A percentile compares a stretch with the other conserved stretches of the same genome.
These are phyloP conservation scores for Nothophoma quercina DNA, from an alignment of 2,329 filamentous ascomycete genomes.

Conservation along the genomic window DNA sequence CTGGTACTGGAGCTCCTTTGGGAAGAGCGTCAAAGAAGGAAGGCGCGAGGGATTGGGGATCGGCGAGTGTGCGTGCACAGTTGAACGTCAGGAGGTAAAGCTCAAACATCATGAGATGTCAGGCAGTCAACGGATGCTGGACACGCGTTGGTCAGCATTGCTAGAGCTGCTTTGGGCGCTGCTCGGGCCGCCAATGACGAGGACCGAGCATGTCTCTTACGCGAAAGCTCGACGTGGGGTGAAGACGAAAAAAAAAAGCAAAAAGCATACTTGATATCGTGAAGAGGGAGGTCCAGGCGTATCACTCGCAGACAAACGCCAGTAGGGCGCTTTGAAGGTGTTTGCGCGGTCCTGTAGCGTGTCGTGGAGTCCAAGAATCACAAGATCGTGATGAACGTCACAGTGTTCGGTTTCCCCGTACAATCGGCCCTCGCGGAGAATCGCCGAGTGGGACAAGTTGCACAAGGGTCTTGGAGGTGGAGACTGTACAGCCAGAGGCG, in stretches of 20 bases:
- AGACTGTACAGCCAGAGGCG: slow-evolving; percentile 25
- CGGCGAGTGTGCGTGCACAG: slow-evolving; percentile 76
- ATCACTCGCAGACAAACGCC: too few relatives aligned
- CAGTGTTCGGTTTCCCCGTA: slow-evolving; percentile 3
- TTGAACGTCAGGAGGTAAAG: slow-evolving; percentile 90
- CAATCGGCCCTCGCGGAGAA: slow-evolving; percentile 6
- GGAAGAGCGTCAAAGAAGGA: slow-evolving; percentile 64
- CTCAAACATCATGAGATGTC: slow-evolving; percentile 58
- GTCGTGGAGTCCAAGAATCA: background rate
- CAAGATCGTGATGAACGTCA: background rate
- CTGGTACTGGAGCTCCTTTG: slow-evolving; percentile 63
- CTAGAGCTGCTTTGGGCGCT: slow-evolving; percentile 15
- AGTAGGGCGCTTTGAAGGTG: background rate
- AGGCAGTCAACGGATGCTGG: slow-evolving; percentile 17
- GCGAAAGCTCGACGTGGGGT: background rate
- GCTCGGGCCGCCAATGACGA: background rate
- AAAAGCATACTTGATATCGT: slow-evolving; percentile 7
- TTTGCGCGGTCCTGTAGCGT: background rate
- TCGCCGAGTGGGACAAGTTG: slow-evolving; percentile 10
- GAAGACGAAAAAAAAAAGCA: background rate
- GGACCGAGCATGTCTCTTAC: slow-evolving; percentile 4
- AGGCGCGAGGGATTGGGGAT: slow-evolving; percentile 72
- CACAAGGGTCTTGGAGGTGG: slow-evolving; percentile 30
- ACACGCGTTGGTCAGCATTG: slow-evolving; percentile 30
- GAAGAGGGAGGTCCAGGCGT: too few relatives aligned